A percentile compares a stretch with the other conserved stretches of the same genome.
phyloP scores from a whole-genome alignment of 305 asterid species.

The Euphrasia arctica region DNA sequence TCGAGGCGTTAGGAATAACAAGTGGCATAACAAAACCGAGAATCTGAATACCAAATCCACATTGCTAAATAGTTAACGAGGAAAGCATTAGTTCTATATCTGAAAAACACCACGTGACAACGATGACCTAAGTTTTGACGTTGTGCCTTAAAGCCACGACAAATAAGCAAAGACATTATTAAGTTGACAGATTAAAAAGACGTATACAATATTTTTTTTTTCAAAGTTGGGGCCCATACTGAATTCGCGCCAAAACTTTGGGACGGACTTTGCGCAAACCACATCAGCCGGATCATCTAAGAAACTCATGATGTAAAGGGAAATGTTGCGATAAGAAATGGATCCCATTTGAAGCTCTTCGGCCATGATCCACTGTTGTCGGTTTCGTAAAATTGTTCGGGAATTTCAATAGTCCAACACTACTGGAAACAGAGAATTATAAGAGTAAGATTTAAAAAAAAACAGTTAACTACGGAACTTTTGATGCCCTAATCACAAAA shows the following conservation, averaged over 20 bases:
- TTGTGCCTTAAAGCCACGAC: constrained; percentile 6
- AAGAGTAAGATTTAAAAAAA: neutral
- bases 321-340: constrained; percentile 52
- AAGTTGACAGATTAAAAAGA: constrained; percentile 1
- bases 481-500: too few species aligned
- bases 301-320: constrained; percentile 41
- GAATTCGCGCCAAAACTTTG: constrained; percentile 60
- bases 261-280: constrained; percentile 54
- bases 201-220: neutral
- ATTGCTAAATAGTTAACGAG: neutral
- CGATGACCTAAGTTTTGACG: neutral
- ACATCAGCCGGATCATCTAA: constrained; percentile 73
- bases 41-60: neutral
- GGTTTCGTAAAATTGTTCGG: neutral
- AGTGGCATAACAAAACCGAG: neutral
- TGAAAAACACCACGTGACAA: neutral
- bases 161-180: constrained; percentile 12
- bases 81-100: neutral
- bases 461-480: neutral
- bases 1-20: neutral
- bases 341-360: constrained; percentile 33
- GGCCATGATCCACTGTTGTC: constrained; percentile 27
- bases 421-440: constrained; percentile 3
- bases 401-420: neutral
- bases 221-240: constrained; percentile 44